phyloP scores from a whole-genome alignment of 768 basidiomycete species.

The Paxillus involutus region DNA sequence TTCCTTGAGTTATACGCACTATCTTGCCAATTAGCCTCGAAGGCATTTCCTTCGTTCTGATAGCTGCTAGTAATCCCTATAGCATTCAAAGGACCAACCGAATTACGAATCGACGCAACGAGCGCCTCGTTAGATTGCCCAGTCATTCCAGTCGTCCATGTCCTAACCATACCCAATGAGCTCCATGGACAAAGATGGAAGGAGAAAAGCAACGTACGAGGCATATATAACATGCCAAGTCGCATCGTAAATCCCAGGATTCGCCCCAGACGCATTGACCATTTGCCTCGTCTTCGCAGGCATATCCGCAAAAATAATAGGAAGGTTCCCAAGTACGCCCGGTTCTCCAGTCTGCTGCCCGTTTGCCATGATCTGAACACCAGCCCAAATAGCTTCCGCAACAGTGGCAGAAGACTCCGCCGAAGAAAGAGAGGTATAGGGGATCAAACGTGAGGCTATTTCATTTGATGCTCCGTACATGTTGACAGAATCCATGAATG shows the following conservation, averaged over 20 bases:
- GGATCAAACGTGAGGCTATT: conserved; percentile 15
- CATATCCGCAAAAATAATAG: conserved; percentile 13
- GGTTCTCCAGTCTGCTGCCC: not conserved
- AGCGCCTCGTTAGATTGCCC: not conserved
- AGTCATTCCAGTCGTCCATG: conserved; percentile 12
- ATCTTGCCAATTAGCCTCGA: conserved; percentile 15
- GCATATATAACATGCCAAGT: conserved; percentile 12
- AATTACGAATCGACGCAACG: not conserved
- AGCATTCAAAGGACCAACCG: conserved; percentile 7
- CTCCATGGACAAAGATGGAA: not conserved
- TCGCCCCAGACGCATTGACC: conserved; percentile 16
- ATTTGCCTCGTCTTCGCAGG: conserved; percentile 5
- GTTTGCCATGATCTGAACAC: conserved; percentile 4
- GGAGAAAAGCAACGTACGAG: conserved; percentile 1
- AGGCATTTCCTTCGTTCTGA: conserved; percentile 19
- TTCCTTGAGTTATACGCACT: not conserved
- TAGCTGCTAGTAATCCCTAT: conserved; percentile 16
- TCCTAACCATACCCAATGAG: not conserved
- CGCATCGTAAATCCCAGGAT: conserved; percentile 18
- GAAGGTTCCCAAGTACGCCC: not conserved
- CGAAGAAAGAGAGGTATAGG: conserved; percentile 8
- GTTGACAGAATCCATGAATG: conserved; percentile 4
- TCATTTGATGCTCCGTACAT: conserved; percentile 11
- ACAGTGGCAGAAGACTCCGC: conserved; percentile 1
- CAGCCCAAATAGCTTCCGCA: conserved; percentile 20